Conservation (phyloP, 345 rosid genomes). For the Pistacia integerrima region DNA sequence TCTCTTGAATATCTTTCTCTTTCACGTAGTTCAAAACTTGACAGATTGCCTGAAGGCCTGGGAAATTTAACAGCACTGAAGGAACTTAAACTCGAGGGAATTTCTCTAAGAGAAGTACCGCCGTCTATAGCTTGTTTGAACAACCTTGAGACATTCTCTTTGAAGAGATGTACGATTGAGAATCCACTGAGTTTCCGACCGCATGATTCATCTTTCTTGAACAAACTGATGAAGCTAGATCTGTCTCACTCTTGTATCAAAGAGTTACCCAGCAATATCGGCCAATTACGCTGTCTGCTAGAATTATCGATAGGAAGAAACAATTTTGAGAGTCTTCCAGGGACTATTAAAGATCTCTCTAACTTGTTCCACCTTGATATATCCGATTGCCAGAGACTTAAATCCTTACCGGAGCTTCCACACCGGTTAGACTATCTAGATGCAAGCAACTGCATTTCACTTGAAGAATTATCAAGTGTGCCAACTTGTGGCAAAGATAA, state of each 20-base stretch:
- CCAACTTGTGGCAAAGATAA: no score
- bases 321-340: no score
- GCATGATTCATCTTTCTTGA: not conserved
- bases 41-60: constrained; percentile 28
- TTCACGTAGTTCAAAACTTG: constrained; percentile 27
- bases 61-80: constrained; percentile 27
- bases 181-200: constrained; percentile 28
- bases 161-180: constrained; percentile 10
- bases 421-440: no score
- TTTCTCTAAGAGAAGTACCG: constrained; percentile 1
- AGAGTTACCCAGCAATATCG: not conserved
- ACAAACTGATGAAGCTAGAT: no score
- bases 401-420: constrained; percentile 38
- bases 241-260: no score
- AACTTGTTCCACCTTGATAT: not conserved
- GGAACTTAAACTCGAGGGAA: constrained; percentile 27
- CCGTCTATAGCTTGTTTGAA: constrained; percentile 10
- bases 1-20: constrained; percentile 28
- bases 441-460: no score
- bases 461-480: not conserved
- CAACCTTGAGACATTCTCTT: constrained; percentile 16
- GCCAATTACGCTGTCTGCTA: constrained; percentile 13
- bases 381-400: constrained; percentile 29
- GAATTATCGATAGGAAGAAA: no score
- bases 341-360: not conserved